Evolutionary conservation across 371 early-diverging fungal species (phyloP).

Genomic region (Mucor piriformis): DNA sequence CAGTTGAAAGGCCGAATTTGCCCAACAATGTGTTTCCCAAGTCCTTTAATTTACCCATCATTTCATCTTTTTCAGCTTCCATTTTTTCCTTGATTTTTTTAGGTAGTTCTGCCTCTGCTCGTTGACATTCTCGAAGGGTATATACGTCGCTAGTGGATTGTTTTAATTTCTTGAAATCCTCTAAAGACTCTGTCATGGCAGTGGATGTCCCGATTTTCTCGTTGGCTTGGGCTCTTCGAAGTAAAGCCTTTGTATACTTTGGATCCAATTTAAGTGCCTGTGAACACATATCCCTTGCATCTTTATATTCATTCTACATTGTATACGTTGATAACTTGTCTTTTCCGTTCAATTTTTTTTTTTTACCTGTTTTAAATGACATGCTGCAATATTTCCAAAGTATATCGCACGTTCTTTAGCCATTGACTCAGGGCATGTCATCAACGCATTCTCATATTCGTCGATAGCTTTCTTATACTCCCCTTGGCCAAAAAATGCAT

Average conservation of each 20-base stretch:
- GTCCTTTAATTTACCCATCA: conserved; percentile 76
- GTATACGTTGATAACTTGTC: no score
- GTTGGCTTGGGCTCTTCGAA: conserved; percentile 81
- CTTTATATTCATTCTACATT: conserved; percentile 53
- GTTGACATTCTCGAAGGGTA: conserved; percentile 38
- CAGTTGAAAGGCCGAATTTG: conserved; percentile 73
- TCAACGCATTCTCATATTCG: conserved; percentile 65
- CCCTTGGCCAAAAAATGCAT: conserved; percentile 52
- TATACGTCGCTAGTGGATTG: conserved; percentile 29
- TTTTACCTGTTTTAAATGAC: conserved; percentile 62
- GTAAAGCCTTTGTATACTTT: conserved; percentile 73
- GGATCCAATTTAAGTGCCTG: conserved; percentile 74
- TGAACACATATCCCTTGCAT: conserved; percentile 53
- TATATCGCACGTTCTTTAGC: conserved; percentile 58
- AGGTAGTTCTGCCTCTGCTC: conserved; percentile 48
- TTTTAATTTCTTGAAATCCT: conserved; percentile 53
- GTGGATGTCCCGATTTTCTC: conserved; percentile 59
- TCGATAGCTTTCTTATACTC: conserved; percentile 56
- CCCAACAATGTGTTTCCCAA: conserved; percentile 75
- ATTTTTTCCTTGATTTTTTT: conserved; percentile 43
- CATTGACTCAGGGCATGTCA: conserved; percentile 52
- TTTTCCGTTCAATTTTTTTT: no score
- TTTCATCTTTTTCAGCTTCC: conserved; percentile 76
- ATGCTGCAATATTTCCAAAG: conserved; percentile 72
- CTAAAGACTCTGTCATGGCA: conserved; percentile 58